Percentiles rank a stretch among this genome's conserved stretches.
Evolutionary conservation across 2,329 filamentous ascomycete genomes (phyloP).

Genomic region (Ascochyta rabiei): DNA sequence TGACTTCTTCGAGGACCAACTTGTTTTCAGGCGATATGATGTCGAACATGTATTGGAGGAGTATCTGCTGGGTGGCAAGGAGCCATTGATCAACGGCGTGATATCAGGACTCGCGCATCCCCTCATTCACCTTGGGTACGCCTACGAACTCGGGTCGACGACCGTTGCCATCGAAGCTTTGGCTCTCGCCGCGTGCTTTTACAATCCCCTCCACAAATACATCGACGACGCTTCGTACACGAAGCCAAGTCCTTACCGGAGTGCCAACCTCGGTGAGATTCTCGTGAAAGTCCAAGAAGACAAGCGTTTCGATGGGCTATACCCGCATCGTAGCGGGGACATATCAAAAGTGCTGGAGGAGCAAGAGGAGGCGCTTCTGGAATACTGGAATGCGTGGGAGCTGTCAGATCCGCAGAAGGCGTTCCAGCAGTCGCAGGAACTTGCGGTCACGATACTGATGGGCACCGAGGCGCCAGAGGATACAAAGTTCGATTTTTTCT

Average conservation of each 20-base stretch:
- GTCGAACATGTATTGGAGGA: conserved; percentile 80
- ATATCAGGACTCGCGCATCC: conserved; percentile 84
- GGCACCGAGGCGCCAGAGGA: conserved; percentile 50
- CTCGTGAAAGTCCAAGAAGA: conserved; percentile 73
- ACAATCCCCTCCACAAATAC: conserved; percentile 63
- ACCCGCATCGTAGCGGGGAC: conserved; percentile 66
- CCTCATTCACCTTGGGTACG: conserved; percentile 94
- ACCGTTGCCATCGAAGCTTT: conserved; percentile 91
- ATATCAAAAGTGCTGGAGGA: conserved; percentile 71
- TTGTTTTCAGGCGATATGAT: conserved; percentile 78
- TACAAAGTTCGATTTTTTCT: conserved; percentile 77
- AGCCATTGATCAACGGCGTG: conserved; percentile 81
- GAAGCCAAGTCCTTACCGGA: conserved; percentile 61
- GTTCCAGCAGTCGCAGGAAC: conserved; percentile 72
- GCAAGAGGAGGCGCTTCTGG: conserved; percentile 72
- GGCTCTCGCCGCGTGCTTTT: conserved; percentile 67
- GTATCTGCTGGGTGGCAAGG: conserved; percentile 75
- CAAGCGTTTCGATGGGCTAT: conserved; percentile 70
- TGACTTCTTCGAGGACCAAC: conserved; percentile 93
- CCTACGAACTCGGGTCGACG: conserved; percentile 83
- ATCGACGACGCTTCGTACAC: conserved; percentile 77
- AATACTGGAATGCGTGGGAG: conserved; percentile 90
- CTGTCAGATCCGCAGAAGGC: conserved; percentile 71
- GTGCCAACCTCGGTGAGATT: conserved; percentile 66
- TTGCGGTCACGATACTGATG: conserved; percentile 65